Percentiles rank a stretch among this genome's conserved stretches.
Evolutionary conservation across 352 stramenopile genomes (phyloP).

Genomic region (Globisporangium iwayamae): DNA sequence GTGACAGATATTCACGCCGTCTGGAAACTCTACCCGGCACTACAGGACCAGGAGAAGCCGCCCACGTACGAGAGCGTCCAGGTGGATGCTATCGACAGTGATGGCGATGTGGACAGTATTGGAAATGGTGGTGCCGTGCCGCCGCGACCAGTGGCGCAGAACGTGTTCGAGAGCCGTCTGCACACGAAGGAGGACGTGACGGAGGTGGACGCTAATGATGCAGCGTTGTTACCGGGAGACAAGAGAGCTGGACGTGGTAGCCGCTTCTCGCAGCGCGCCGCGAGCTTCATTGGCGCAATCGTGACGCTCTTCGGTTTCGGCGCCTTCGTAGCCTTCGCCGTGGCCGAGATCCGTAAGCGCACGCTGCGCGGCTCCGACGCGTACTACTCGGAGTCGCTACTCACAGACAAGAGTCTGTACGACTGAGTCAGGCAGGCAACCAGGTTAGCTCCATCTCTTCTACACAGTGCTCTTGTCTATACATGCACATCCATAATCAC

Average conservation of each 20-base stretch:
- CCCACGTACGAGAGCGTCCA: conserved; percentile 30
- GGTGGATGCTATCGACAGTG: conserved; percentile 12
- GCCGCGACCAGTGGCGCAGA: background rate
- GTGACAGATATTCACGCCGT: conserved; percentile 74
- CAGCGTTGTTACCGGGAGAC: background rate
- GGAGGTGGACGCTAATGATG: conserved; percentile 5
- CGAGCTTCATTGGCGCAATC: conserved; percentile 65
- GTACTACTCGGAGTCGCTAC: conserved; percentile 66
- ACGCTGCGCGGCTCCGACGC: conserved; percentile 26
- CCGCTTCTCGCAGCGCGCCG: conserved; percentile 39
- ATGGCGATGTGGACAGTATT: background rate
- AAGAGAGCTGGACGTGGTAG: conserved; percentile 14
- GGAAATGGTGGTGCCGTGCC: background rate
- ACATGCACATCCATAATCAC: background rate
- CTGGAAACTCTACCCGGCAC: conserved; percentile 61
- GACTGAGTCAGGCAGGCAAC: conserved; percentile 16
- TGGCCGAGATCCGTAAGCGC: conserved; percentile 33
- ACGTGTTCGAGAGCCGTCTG: conserved; percentile 56
- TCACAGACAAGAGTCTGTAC: conserved; percentile 50
- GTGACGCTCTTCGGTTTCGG: conserved; percentile 56
- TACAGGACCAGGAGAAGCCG: conserved; percentile 39
- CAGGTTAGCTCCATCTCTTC: background rate
- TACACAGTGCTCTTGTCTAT: background rate
- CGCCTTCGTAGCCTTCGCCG: conserved; percentile 37
- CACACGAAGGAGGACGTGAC: conserved; percentile 49